Evolutionary conservation across 306 rosid genomes (phyloP).

Genomic region (Pterocarpus macrocarpus): DNA sequence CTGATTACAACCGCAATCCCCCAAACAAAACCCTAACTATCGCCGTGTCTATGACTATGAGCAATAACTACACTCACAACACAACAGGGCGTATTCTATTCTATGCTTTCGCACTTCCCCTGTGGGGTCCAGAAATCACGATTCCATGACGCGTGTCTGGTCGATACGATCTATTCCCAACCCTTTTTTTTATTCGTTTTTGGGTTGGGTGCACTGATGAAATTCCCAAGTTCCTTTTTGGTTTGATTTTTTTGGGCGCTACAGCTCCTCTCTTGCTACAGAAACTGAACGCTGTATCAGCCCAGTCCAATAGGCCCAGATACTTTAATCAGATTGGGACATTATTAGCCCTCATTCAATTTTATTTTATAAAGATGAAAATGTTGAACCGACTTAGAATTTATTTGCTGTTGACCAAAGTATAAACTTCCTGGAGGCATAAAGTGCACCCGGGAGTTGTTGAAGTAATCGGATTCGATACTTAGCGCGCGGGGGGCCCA

Average conservation of each 20-base stretch:
- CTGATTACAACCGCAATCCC: neutral
- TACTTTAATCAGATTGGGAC: neutral
- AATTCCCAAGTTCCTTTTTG: neutral
- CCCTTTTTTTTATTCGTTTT: neutral
- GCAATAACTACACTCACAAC: neutral
- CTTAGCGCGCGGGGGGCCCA: too few species aligned
- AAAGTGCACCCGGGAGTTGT: too few species aligned
- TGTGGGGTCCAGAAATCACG: neutral
- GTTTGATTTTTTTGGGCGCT: neutral
- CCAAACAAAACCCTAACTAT: slow-evolving; percentile 3
- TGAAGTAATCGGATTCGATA: too few species aligned
- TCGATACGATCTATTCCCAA: neutral
- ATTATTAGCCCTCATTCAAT: neutral
- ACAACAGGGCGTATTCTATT: neutral
- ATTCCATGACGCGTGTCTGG: neutral
- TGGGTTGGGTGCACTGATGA: neutral
- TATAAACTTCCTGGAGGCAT: too few species aligned
- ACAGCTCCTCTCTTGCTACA: neutral
- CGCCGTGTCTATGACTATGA: too few species aligned
- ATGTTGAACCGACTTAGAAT: too few species aligned
- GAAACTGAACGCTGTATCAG: too few species aligned
- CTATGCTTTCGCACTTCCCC: neutral
- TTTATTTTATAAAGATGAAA: too few species aligned
- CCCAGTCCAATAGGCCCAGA: neutral
- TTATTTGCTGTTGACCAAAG: too few species aligned